These are phyloP conservation scores for Ilyonectria destructans DNA, from an alignment of 2,329 filamentous ascomycete species.

Conservation along the genomic window DNA sequence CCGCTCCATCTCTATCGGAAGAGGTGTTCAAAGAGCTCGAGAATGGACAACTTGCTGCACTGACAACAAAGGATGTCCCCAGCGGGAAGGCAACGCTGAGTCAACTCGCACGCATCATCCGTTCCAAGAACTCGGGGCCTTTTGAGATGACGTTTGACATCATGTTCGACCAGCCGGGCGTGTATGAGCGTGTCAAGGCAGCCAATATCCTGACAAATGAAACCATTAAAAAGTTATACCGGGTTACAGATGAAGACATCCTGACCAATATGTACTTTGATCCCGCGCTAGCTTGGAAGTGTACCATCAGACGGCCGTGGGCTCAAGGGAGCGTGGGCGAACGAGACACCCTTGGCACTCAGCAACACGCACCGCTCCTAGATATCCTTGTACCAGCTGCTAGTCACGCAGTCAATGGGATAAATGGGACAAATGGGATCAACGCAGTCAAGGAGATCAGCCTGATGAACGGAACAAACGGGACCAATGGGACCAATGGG, in stretches of 20 bases:
- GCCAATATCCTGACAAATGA: slow-evolving; percentile 55
- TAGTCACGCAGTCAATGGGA: neutral
- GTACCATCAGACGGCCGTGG: slow-evolving; percentile 58
- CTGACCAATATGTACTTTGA: slow-evolving; percentile 59
- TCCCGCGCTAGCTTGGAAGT: slow-evolving; percentile 63
- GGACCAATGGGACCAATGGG: no score
- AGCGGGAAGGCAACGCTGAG: slow-evolving; percentile 35
- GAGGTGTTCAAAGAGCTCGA: no score
- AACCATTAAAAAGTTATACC: slow-evolving; percentile 55
- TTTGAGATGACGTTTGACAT: slow-evolving; percentile 68
- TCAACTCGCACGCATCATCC: slow-evolving; percentile 57
- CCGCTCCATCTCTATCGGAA: no score
- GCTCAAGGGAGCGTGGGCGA: slow-evolving; percentile 56
- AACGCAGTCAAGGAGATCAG: no score
- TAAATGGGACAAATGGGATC: no score
- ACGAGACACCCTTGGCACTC: slow-evolving; percentile 56
- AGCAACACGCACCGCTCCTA: slow-evolving; percentile 57
- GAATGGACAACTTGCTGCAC: no score
- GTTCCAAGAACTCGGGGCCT: slow-evolving; percentile 52
- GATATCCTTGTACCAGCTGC: slow-evolving; percentile 39
- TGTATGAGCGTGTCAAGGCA: slow-evolving; percentile 56
- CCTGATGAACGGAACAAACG: no score
- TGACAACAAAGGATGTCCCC: slow-evolving; percentile 22
- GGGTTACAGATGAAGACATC: slow-evolving; percentile 48
- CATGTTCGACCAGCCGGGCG: slow-evolving; percentile 59